phyloP scores from a whole-genome alignment of 257 asterid genomes.

The Nicotiana tabacum region DNA sequence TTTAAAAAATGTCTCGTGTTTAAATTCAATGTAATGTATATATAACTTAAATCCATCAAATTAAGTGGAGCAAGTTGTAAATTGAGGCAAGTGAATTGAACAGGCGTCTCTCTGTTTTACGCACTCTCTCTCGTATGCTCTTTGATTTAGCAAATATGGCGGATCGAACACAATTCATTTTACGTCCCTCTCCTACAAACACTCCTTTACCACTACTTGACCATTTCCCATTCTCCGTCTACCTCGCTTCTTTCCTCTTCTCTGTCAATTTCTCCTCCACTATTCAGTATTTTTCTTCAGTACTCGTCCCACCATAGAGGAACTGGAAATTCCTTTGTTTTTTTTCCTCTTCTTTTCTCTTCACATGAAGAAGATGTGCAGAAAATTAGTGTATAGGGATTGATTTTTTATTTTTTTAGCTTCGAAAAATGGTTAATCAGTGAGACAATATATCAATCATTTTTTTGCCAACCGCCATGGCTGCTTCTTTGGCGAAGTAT shows the following conservation, averaged over 20 bases:
- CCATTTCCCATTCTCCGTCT: constrained; percentile 15
- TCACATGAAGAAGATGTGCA: not conserved
- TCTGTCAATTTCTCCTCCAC: not conserved
- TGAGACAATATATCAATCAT: not conserved
- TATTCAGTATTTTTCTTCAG: not conserved
- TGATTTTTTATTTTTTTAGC: not conserved
- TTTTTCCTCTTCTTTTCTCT: not conserved
- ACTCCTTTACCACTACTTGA: constrained; percentile 26
- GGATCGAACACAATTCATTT: not conserved
- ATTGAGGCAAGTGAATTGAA: not conserved
- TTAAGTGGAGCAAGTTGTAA: no score
- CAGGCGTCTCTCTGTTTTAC: not conserved
- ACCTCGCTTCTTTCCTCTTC: not conserved
- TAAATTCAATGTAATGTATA: no score
- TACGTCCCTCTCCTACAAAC: constrained; percentile 44
- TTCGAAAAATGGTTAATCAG: not conserved
- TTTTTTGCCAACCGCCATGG: constrained; percentile 35
- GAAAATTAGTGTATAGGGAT: not conserved
- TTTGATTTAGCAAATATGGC: not conserved
- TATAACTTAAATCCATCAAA: no score
- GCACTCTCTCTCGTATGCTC: not conserved
- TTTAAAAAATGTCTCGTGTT: no score
- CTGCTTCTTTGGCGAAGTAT: constrained; percentile 78
- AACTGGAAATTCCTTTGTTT: not conserved
- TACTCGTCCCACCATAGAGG: not conserved